Percentiles rank a stretch among this genome's conserved stretches.
Evolutionary conservation across 2,329 filamentous ascomycete species (phyloP).

Genomic region (Rhinocladiella mackenziei): DNA sequence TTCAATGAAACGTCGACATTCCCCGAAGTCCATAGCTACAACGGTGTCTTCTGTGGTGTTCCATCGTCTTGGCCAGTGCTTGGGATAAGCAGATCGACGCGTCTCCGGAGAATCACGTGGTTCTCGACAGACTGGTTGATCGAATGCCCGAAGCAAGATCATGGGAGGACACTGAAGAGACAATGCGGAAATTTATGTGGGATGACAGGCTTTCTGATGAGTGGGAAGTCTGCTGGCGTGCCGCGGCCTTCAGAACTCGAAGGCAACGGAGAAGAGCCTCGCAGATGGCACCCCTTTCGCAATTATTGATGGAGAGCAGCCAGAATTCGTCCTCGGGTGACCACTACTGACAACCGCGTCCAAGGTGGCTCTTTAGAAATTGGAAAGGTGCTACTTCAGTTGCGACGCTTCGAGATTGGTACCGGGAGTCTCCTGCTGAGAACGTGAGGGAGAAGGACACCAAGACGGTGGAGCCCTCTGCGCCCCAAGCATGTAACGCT

Average conservation of each 20-base stretch:
- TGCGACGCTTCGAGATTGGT: no score
- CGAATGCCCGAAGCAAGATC: no score
- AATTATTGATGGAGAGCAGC: conserved; percentile 8
- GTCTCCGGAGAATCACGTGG: conserved; percentile 7
- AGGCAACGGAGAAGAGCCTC: conserved; percentile 15
- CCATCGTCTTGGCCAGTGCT: conserved; percentile 14
- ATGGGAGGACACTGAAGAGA: conserved; percentile 11
- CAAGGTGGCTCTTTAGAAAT: no score
- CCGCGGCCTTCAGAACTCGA: conserved; percentile 7
- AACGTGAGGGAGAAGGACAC: no score
- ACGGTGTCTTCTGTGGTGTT: conserved; percentile 18
- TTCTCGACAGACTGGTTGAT: conserved; percentile 11
- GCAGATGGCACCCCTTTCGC: conserved; percentile 2
- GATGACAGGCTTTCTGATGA: conserved; percentile 13
- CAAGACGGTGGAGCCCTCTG: no score
- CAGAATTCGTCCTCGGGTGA: no score
- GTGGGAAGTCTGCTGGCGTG: conserved; percentile 20
- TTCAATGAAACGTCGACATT: no score
- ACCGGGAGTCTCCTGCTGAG: no score
- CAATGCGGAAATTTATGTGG: conserved; percentile 17
- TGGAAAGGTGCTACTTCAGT: no score
- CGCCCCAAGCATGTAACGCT: no score
- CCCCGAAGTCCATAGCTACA: conserved; percentile 14
- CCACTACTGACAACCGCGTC: no score
- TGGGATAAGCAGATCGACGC: conserved; percentile 21